Base-by-base conservation (phyloP, 164 flowering plant genomes). In the Chloranthus sessilifolius region DNA sequence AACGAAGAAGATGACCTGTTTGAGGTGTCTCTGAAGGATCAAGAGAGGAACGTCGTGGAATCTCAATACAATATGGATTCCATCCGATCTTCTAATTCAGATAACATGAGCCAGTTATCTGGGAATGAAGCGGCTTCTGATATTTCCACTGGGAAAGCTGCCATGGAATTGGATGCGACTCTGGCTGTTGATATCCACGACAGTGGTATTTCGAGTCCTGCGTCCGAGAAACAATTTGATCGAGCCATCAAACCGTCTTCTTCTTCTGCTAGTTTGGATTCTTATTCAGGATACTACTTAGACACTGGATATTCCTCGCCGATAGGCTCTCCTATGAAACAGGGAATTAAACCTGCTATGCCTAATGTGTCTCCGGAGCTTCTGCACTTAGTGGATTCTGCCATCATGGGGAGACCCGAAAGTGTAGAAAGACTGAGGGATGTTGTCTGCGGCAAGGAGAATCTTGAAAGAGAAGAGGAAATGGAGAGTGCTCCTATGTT, bases 331-430 rank as follows among this genome's bases (percentile, higher is more conserved):
- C 95, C 97, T 0, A 56, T 29, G 36, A 86, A 75, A 54, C 69
- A 66, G 26, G 75, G 61, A 70, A 66, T 77, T 10, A 94, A 75
- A 72, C 73, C 85, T 56, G 61, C 44, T 3, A 73, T 78, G 78
- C 92, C 95, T 19, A 84, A 81, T 74, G 92, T 82, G 48, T 89
- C 99, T 16, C 97, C 99, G 1, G 99, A 94, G 74, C 78, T 94
- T 4, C 68, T 94, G 71, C 99, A 88, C 68, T 72, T 89, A 53
- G 91, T 94, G 46, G 97, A 94, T 75, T 84, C 99, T 62, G 99
- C 97, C 24, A 94, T 94, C n/a, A 84, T 82, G 92, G 99, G 99
- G 31, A 86, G 87, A 62, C 73, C 85, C 37, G 92, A 83, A 64
- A 74, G 96, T 66, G 68, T 94, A 60, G 83, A 86, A 19, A 86